Conservation (phyloP, 352 stramenopile species). For the Globisporangium splendens region DNA sequence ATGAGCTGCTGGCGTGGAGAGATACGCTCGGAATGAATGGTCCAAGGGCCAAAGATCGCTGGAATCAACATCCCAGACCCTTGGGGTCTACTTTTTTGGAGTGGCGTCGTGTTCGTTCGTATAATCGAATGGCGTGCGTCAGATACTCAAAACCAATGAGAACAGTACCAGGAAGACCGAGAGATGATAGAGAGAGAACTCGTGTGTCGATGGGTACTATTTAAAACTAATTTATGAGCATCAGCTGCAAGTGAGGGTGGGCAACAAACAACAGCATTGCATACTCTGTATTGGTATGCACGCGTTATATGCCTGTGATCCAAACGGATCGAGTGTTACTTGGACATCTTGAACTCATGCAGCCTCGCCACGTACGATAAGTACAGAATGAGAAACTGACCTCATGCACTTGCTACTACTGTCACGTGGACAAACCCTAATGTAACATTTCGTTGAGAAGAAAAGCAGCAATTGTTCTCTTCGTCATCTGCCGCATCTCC, state of each 20-base stretch:
- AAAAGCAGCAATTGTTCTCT: no score
- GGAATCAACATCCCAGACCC: no score
- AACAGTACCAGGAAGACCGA: background rate
- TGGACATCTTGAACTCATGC: no score
- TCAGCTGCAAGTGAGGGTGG: slow-evolving; percentile 3
- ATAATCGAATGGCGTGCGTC: background rate
- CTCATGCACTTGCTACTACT: no score
- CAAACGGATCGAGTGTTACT: background rate
- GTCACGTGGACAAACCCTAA: no score
- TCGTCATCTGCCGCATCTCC: no score
- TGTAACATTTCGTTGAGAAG: no score
- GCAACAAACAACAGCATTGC: background rate
- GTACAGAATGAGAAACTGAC: no score
- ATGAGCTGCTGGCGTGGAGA: slow-evolving; percentile 7
- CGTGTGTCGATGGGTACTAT: slow-evolving; percentile 1
- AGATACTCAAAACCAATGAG: background rate
- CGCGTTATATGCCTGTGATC: no score
- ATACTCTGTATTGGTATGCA: background rate
- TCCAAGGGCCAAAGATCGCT: no score
- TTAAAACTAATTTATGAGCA: slow-evolving; percentile 17
- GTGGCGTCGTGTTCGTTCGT: background rate
- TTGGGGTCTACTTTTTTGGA: background rate
- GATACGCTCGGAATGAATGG: slow-evolving; percentile 2
- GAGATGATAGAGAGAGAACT: background rate
- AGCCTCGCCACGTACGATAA: no score